A percentile compares a stretch with the other conserved stretches of the same genome.
Conservation (phyloP, 2,329 filamentous ascomycete genomes). For the Epichloe amarillans region DNA sequence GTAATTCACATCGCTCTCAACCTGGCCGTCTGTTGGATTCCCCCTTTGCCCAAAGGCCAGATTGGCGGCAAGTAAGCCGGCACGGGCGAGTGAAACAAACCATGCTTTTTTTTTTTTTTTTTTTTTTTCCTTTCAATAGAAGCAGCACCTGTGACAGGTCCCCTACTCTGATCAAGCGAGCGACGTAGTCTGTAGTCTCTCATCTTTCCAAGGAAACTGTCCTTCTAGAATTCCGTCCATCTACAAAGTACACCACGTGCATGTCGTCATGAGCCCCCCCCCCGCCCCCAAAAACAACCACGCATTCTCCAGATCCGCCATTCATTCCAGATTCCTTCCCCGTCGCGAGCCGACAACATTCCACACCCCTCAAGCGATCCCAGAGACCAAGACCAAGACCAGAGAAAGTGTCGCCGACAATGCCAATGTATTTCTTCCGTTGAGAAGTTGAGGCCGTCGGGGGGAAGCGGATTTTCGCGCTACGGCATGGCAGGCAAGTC, state of each 20-base stretch:
- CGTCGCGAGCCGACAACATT: too few species aligned
- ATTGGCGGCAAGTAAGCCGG: slow-evolving; percentile 15
- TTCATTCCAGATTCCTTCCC: too few species aligned
- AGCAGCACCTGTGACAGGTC: neutral
- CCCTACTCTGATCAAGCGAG: neutral
- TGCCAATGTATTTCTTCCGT: too few species aligned
- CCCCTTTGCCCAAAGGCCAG: slow-evolving; percentile 38
- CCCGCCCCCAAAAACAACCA: too few species aligned
- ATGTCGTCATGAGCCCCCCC: neutral
- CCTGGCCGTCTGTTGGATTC: slow-evolving; percentile 43
- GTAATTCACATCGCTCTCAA: slow-evolving; percentile 60
- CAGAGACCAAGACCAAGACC: too few species aligned
- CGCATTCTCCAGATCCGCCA: too few species aligned
- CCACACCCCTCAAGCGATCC: too few species aligned
- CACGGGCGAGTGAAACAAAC: too few species aligned
- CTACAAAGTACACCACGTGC: neutral
- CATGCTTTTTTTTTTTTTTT: neutral
- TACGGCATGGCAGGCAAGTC: too few species aligned
- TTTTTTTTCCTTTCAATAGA: neutral
- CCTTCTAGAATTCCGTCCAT: neutral
- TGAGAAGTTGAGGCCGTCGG: too few species aligned
- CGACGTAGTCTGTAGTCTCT: neutral
- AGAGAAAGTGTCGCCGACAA: too few species aligned
- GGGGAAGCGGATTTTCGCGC: too few species aligned
- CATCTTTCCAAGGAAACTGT: neutral